Conservation (phyloP, 2,329 filamentous ascomycete genomes). For the Phaeosphaeria sp. region DNA sequence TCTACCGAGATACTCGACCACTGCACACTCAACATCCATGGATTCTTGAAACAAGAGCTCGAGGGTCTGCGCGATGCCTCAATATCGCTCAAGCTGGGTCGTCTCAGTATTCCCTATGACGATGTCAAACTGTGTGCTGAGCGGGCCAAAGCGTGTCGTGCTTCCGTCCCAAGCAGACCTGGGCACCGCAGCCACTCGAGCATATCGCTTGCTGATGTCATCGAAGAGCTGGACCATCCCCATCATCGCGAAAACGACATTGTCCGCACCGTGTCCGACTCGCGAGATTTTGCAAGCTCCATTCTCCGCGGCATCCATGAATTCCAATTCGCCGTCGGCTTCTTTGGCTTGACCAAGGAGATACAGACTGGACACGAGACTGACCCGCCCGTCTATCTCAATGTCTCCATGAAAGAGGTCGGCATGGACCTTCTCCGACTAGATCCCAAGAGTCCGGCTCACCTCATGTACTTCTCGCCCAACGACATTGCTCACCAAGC, state of each 20-base stretch:
- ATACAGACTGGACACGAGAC: constrained; percentile 72
- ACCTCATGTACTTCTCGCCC: constrained; percentile 97
- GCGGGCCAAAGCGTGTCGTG: constrained; percentile 59
- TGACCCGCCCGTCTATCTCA: constrained; percentile 77
- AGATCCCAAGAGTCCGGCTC: constrained; percentile 89
- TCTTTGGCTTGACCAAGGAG: constrained; percentile 83
- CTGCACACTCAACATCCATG: constrained; percentile 87
- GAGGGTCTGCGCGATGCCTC: constrained; percentile 91
- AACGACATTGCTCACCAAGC: constrained; percentile 95
- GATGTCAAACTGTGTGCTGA: constrained; percentile 73
- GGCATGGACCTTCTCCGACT: constrained; percentile 91
- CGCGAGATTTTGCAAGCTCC: constrained; percentile 89
- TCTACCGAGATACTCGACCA: constrained; percentile 89
- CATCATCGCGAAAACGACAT: constrained; percentile 72
- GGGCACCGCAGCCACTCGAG: constrained; percentile 53
- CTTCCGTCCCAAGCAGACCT: constrained; percentile 15
- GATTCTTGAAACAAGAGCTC: constrained; percentile 82
- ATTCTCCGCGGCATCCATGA: constrained; percentile 93
- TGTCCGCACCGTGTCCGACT: constrained; percentile 86
- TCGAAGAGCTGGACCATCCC: constrained; percentile 74
- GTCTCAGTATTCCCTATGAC: constrained; percentile 89
- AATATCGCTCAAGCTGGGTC: constrained; percentile 87
- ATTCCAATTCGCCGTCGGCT: constrained; percentile 93
- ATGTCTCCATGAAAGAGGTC: constrained; percentile 94
- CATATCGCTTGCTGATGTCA: constrained; percentile 73